A percentile compares a stretch with the other conserved stretches of the same genome.
phyloP scores from a whole-genome alignment of 495 filamentous ascomycete genomes.

The Antarctomyces pellizariae region DNA sequence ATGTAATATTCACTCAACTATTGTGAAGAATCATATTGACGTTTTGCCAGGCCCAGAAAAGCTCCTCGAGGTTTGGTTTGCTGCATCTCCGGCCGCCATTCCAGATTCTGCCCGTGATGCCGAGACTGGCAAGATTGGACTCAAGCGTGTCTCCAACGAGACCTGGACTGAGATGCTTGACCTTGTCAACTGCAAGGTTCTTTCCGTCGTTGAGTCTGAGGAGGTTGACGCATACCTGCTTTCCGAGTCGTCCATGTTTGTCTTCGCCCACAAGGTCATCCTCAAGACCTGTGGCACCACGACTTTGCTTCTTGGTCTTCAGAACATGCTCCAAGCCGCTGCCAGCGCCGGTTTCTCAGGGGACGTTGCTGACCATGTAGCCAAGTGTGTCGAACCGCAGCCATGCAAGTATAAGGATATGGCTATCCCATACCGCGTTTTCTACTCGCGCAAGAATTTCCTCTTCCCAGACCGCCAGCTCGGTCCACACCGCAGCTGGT shows the following conservation, averaged over 20 bases:
- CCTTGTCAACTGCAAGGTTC: slow-evolving; percentile 91
- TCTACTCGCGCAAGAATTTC: slow-evolving; percentile 98
- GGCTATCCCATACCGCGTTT: slow-evolving; percentile 81
- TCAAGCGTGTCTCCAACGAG: slow-evolving; percentile 67
- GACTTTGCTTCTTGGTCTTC: slow-evolving; percentile 71
- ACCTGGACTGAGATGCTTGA: slow-evolving; percentile 96
- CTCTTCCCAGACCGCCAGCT: slow-evolving; percentile 86
- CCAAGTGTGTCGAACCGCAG: slow-evolving; percentile 18
- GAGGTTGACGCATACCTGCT: slow-evolving; percentile 92
- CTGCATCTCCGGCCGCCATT: slow-evolving; percentile 49
- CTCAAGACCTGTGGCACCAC: slow-evolving; percentile 98
- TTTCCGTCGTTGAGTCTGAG: slow-evolving; percentile 86
- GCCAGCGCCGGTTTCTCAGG: slow-evolving; percentile 55
- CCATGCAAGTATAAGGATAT: slow-evolving; percentile 35
- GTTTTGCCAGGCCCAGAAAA: slow-evolving; percentile 74
- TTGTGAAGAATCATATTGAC: slow-evolving; percentile 4
- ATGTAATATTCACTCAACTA: slow-evolving; percentile 6
- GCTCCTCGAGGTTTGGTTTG: slow-evolving; percentile 96
- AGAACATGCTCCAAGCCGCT: slow-evolving; percentile 76
- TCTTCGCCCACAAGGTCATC: slow-evolving; percentile 96
- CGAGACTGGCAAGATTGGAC: slow-evolving; percentile 48
- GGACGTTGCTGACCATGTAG: slow-evolving; percentile 19
- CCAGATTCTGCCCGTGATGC: slow-evolving; percentile 41
- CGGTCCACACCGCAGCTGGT: slow-evolving; percentile 92
- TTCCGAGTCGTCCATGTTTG: slow-evolving; percentile 98